Evolutionary conservation across 495 filamentous ascomycete genomes (phyloP).

Genomic region (Parmelia sp.): DNA sequence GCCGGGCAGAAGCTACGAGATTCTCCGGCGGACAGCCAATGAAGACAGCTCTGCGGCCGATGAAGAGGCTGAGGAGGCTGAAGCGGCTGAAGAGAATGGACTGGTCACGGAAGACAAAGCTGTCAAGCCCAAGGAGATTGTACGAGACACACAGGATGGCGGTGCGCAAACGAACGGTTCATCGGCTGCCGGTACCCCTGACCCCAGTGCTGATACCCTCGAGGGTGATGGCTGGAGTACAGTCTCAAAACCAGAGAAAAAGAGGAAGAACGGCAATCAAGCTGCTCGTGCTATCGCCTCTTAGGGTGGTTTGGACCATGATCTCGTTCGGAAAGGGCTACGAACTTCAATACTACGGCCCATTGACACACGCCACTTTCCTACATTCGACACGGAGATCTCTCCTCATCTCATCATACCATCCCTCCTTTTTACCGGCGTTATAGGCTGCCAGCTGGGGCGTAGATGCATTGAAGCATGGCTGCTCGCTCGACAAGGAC

Average conservation of each 20-base stretch:
- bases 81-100: constrained; percentile 32
- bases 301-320: constrained; percentile 9
- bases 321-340: neutral
- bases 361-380: neutral
- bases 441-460: neutral
- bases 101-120: constrained; percentile 34
- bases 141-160: constrained; percentile 30
- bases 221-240: constrained; percentile 78
- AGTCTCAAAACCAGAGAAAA: constrained; percentile 52
- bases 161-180: constrained; percentile 35
- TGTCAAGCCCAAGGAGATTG: constrained; percentile 39
- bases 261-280: constrained; percentile 42
- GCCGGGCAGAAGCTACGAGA: constrained; percentile 46
- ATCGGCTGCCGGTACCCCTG: constrained; percentile 32
- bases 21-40: constrained; percentile 46
- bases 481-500: constrained; percentile 9
- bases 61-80: constrained; percentile 28
- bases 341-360: too few species aligned
- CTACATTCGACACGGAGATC: neutral
- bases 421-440: constrained; percentile 2
- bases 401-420: constrained; percentile 12
- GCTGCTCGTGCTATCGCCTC: constrained; percentile 45
- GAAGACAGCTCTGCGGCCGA: constrained; percentile 37
- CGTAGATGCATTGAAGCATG: constrained; percentile 7
- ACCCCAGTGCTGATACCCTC: constrained; percentile 32